Percentiles rank a stretch among this genome's conserved stretches.
Evolutionary conservation across 495 filamentous ascomycete species (phyloP).

Genomic region (Apiosordaria backusii): DNA sequence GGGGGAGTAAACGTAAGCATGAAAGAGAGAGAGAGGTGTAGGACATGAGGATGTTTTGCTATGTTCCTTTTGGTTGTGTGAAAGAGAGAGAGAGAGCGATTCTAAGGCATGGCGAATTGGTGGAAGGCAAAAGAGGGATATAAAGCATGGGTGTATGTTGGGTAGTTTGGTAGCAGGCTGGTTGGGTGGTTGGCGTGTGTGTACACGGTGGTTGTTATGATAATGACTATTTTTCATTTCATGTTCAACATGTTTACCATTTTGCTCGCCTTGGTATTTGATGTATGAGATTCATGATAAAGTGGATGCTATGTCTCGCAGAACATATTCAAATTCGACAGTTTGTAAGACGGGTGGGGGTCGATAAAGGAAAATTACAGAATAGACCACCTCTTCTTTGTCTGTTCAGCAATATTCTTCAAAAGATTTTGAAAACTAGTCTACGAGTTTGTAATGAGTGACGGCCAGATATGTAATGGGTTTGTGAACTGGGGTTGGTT

Average conservation of each 20-base stretch:
- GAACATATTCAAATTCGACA: too few relatives aligned
- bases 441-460: too few relatives aligned
- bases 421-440: too few relatives aligned
- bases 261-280: not conserved
- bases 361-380: too few relatives aligned
- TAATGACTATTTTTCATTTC: not conserved
- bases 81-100: not conserved
- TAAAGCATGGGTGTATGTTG: not conserved
- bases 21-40: not conserved
- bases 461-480: too few relatives aligned
- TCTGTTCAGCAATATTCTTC: too few relatives aligned
- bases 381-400: too few relatives aligned
- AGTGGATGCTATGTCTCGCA: too few relatives aligned
- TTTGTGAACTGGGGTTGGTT: too few relatives aligned
- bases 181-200: not conserved
- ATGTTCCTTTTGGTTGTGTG: not conserved
- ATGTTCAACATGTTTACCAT: not conserved
- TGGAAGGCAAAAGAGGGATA: not conserved
- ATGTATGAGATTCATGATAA: too few relatives aligned
- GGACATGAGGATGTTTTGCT: not conserved
- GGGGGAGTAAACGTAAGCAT: conserved; percentile 21
- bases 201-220: not conserved
- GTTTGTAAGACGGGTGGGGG: too few relatives aligned
- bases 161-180: not conserved
- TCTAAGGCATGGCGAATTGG: not conserved